Evolutionary conservation across 176 grass and related monocot species (phyloP).

Genomic region (Bonia amplexicaulis): DNA sequence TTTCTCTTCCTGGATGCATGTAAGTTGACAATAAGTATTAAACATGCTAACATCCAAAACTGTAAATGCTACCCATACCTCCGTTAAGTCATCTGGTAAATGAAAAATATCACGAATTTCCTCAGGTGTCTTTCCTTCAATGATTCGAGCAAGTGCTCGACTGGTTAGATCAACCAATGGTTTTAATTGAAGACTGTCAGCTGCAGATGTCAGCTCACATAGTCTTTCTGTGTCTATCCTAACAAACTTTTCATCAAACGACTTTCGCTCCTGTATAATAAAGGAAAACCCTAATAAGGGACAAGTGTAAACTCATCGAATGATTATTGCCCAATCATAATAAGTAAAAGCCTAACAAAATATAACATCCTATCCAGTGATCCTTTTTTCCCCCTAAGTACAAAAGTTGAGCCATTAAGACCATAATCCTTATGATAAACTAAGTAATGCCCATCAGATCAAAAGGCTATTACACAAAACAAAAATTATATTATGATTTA

Average conservation of each 20-base stretch:
- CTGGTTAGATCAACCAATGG: conserved; percentile 97
- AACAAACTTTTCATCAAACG: conserved; percentile 96
- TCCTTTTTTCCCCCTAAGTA: neutral
- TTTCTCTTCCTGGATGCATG: conserved; percentile 90
- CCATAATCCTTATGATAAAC: neutral
- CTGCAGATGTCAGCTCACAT: conserved; percentile 96
- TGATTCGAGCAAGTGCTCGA: conserved; percentile 93
- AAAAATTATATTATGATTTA: neutral
- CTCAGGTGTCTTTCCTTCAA: conserved; percentile 98
- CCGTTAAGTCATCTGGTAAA: conserved; percentile 94
- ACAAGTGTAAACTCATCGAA: neutral
- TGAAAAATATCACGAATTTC: conserved; percentile 99
- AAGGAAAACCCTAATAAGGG: conserved; percentile 20
- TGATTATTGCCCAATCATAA: neutral
- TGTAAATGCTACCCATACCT: conserved; percentile 42
- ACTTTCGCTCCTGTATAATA: conserved; percentile 65
- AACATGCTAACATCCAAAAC: neutral
- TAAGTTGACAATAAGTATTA: conserved; percentile 27
- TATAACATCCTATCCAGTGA: neutral
- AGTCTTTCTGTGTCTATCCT: conserved; percentile 89
- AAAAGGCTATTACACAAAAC: neutral
- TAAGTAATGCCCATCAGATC: neutral
- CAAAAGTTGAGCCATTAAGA: neutral
- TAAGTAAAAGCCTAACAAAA: neutral
- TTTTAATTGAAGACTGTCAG: conserved; percentile 92